Evolutionary conservation across 2,329 filamentous ascomycete species (phyloP), one percentile per base, ranked within the genome.

Genomic region (Capronia epimyces): DNA sequence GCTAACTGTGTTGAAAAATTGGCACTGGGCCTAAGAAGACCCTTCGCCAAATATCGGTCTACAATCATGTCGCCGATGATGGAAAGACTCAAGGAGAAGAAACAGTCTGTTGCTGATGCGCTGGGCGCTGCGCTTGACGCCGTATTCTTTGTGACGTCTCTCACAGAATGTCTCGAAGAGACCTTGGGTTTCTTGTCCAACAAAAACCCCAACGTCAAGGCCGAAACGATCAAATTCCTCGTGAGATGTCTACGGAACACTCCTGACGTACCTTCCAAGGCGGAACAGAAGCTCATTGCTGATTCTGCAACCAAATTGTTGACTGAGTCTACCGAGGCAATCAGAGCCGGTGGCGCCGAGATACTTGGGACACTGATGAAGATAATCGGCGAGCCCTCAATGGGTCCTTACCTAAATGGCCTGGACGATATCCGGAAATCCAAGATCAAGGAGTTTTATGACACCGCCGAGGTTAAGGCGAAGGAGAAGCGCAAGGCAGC

Each of bases 121-220:
- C 78, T 98, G 3, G 86, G 87, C 34, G 84, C 81, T 27, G 93
- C 90, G 0, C 75, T 97, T 6, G 93, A 98, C 65, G 76, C 80
- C 3, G 76, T 83, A 0, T 84, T 84, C 63, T 64, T 69, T 3
- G 74, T 80, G 0, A 90, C 89, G 0, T 81, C 76, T 58, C 72
- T 98, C 24, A 78, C 82, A 2, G 94, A 98, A 0, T 93, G 88
- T 61, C 71, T 97, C n/a, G 89, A 95, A 64, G 93, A 98, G 56
- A 94, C 89, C 6, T 70, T 88, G 0, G 80, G 93, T 51, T 94
- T 85, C 59, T 71, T 97, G 25, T 83, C 83, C 60, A 88, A 95
- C 77, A 98, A 98, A 71, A 98, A 98, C 65, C 93, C 93, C 0
- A 90, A 96, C 64, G 87, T 98, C 57, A 98, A 98, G 71, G 88